Base-by-base conservation (phyloP, 1,284 basidiomycete species). In the Anthracocystis panici-leucophaei region DNA sequence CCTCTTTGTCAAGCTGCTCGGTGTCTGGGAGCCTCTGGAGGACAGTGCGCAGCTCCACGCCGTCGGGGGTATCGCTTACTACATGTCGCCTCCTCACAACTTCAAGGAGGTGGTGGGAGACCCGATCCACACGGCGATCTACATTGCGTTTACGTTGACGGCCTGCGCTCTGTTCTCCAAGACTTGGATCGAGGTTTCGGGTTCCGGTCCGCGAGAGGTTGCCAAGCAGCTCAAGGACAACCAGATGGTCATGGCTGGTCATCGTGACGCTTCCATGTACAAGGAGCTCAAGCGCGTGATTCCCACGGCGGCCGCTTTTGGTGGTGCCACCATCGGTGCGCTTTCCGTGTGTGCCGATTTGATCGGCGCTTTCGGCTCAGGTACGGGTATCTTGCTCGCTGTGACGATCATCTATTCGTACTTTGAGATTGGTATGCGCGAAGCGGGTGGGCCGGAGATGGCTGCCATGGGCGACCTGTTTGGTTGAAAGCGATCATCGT, bases 201-300 rank as follows among this genome's bases (percentile, higher is more conserved):
- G 96, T 38, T 93, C 91, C 62, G 95, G 96, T 18, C 96, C 96
- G 18, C 88, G 96, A 57, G 96, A 99, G 80, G 91, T 99, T 59
- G 96, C 96, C 62, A 97, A 96, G 87, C 95, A 99, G 87, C 90
- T 99, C 84, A 98, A 98, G 89, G 96, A 99, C 82, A 95, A 97
- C 87, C 92, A 93, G 82, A 95, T 98, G 93, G 96, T 98, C 63
- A 96, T 98, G 91, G 95, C 95, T 25, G 95, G 96, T 63, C 95
- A 97, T 86, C 91, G 95, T 77, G 96, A 98, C 85, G 94, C 92
- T 38, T 93, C 91, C 29, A 97, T 98, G 93, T 98, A 98, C 90
- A 98, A 97, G 89, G 96, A 98, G 86, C 90, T 98, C 75, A 99
- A 98, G 89, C 90, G 94, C 51, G 92, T 98, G 76, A 97, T 99